Percentiles rank a stretch among this genome's conserved stretches.
These are phyloP conservation scores for Hansenula sp. DNA, from an alignment of 1,139 yeast genomes.

Conservation along the genomic window DNA sequence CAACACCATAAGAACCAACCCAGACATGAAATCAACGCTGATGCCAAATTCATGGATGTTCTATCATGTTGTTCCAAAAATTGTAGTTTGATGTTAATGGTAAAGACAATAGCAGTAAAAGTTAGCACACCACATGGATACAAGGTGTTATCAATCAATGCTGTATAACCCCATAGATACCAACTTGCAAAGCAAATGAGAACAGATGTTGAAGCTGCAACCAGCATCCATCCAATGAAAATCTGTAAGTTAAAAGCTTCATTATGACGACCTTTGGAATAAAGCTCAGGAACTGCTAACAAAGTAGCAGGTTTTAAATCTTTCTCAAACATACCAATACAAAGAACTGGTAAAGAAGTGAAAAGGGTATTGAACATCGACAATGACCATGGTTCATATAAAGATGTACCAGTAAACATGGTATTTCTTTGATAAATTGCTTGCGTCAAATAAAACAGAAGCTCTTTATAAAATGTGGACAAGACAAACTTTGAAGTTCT, in stretches of 20 bases:
- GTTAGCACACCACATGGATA: slow-evolving; percentile 78
- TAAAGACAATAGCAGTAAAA: slow-evolving; percentile 64
- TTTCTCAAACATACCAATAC: slow-evolving; percentile 93
- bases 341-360: slow-evolving; percentile 86
- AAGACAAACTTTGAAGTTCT: slow-evolving; percentile 89
- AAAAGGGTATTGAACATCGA: slow-evolving; percentile 96
- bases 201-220: slow-evolving; percentile 73
- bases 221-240: slow-evolving; percentile 73
- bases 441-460: slow-evolving; percentile 84
- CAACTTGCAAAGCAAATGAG: slow-evolving; percentile 65
- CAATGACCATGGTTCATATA: slow-evolving; percentile 93
- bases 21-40: slow-evolving; percentile 68
- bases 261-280: slow-evolving; percentile 70
- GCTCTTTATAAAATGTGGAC: slow-evolving; percentile 92
- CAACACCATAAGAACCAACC: slow-evolving; percentile 92
- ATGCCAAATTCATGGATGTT: slow-evolving; percentile 57
- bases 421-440: slow-evolving; percentile 83
- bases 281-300: slow-evolving; percentile 88
- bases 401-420: slow-evolving; percentile 86
- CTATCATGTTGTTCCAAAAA: slow-evolving; percentile 81
- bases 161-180: slow-evolving; percentile 63
- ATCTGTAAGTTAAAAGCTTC: slow-evolving; percentile 68
- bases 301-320: slow-evolving; percentile 87
- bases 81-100: slow-evolving; percentile 76
- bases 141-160: slow-evolving; percentile 66